Base-by-base conservation (phyloP, 2,329 filamentous ascomycete species). In the Metarhizium brunneum region DNA sequence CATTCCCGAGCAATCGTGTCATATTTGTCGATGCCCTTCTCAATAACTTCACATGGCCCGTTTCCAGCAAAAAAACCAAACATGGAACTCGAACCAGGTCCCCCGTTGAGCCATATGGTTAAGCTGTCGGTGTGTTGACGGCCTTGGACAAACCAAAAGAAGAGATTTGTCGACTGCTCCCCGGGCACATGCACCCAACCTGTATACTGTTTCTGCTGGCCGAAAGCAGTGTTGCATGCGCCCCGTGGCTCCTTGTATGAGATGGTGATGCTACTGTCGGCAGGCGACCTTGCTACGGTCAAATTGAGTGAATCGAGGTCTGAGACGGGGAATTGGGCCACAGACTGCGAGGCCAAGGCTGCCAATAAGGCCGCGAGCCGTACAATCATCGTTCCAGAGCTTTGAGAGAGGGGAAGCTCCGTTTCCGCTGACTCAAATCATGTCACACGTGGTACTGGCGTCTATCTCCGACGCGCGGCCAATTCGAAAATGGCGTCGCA, bases 121-220 rank as follows among this genome's bases (percentile, higher is more conserved):
- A 78, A 64, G 52, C 66, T 66, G 13, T 74, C 67, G 4, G 74
- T 75, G 4, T 65, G 66, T 56, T 75, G 65, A 29, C 75, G 73
- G 16, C 73, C 74, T 52, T 71, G 73, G 50, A 79, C 72, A 57
- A 76, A 78, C 76, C 75, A 79, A 62, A 78, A 79, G 66, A 78
- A 79, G 4, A 77, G 61, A 60, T 77, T 81, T 47, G 77, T 77
- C 18, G 76, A 69, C 60, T 76, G 81, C 32, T 72, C 68, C 48
- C 76, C 83, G 5, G 83, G 82, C 5, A 88, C 69, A 54, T 71
- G 77, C 55, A 89, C 81, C 78, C 87, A 88, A 63, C 86, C 86
- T 4, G 84, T 82, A 64, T 85, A 87, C 66, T 89, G 86, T 66
- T 84, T 79, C 68, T 90, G 86, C 1, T 73, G 75, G 48, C 75